Evolutionary conservation across 2,329 filamentous ascomycete species (phyloP).

Genomic region (Trichoderma breve): DNA sequence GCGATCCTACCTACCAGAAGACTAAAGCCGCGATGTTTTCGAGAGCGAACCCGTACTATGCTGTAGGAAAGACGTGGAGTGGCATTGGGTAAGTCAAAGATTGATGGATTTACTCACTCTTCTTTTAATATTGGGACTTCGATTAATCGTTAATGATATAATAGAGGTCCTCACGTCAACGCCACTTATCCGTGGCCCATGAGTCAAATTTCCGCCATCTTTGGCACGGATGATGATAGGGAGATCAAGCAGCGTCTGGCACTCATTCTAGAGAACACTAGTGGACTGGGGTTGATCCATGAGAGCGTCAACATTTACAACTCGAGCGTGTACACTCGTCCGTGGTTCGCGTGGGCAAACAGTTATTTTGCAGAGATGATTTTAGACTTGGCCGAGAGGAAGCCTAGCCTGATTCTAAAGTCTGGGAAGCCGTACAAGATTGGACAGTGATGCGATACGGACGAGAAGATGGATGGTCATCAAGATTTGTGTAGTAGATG

Average conservation of each 20-base stretch:
- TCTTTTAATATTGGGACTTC: not conserved
- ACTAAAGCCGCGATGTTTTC: conserved; percentile 76
- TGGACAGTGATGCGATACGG: not conserved
- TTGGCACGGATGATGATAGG: conserved; percentile 43
- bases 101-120: not conserved
- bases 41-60: conserved; percentile 74
- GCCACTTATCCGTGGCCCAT: conserved; percentile 57
- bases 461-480: not conserved
- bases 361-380: conserved; percentile 44
- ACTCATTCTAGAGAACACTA: conserved; percentile 42
- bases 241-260: conserved; percentile 36
- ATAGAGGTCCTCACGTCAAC: conserved; percentile 62
- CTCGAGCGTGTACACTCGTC: conserved; percentile 40
- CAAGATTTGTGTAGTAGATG: not conserved
- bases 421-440: conserved; percentile 20
- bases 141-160: not conserved
- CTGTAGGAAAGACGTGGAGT: conserved; percentile 25
- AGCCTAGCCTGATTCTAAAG: conserved; percentile 67
- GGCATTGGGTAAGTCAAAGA: conserved; percentile 28
- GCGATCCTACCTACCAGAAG: conserved; percentile 70
- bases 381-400: conserved; percentile 75
- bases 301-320: conserved; percentile 47
- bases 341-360: conserved; percentile 48
- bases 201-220: conserved; percentile 52
- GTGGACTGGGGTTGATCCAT: conserved; percentile 46